Evolutionary conservation across 2,329 filamentous ascomycete species (phyloP).

Genomic region (Botryotinia calthae): DNA sequence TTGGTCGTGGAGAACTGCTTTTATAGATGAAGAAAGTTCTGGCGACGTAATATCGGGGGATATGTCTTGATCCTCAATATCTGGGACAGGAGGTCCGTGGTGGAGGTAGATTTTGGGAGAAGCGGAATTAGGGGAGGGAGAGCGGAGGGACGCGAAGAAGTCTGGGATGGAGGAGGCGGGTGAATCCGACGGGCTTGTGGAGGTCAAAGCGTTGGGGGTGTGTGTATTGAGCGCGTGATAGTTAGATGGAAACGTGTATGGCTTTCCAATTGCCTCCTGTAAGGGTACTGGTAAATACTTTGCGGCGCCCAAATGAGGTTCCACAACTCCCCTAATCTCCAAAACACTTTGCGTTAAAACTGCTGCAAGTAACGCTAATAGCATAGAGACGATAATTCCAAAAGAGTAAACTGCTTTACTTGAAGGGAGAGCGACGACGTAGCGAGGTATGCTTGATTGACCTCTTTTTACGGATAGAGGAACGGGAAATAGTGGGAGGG

Average conservation of each 20-base stretch:
- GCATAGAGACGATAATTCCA: constrained; percentile 26
- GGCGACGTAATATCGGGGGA: neutral
- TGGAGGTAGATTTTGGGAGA: neutral
- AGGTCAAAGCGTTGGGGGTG: neutral
- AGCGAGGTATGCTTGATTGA: constrained; percentile 36
- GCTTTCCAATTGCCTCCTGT: constrained; percentile 33
- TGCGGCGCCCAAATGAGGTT: constrained; percentile 30
- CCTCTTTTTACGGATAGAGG: constrained; percentile 34
- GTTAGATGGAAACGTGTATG: constrained; percentile 27
- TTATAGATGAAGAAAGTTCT: constrained; percentile 12
- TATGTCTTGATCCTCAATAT: neutral
- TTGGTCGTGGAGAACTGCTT: constrained; percentile 33
- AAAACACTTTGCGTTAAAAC: constrained; percentile 36
- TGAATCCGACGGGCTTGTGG: neutral
- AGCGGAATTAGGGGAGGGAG: neutral
- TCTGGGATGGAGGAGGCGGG: neutral
- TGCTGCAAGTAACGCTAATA: constrained; percentile 30
- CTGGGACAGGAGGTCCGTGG: neutral
- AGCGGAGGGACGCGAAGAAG: constrained; percentile 15
- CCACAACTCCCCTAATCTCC: constrained; percentile 34
- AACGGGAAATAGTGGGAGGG: constrained; percentile 38
- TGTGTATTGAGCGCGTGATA: constrained; percentile 8
- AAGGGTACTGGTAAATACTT: constrained; percentile 30
- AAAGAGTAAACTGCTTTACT: constrained; percentile 30
- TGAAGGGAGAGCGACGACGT: constrained; percentile 37